These are phyloP conservation scores for Sorghum bicolor DNA, from an alignment of 176 grass and related monocot genomes.

Conservation along the genomic window DNA sequence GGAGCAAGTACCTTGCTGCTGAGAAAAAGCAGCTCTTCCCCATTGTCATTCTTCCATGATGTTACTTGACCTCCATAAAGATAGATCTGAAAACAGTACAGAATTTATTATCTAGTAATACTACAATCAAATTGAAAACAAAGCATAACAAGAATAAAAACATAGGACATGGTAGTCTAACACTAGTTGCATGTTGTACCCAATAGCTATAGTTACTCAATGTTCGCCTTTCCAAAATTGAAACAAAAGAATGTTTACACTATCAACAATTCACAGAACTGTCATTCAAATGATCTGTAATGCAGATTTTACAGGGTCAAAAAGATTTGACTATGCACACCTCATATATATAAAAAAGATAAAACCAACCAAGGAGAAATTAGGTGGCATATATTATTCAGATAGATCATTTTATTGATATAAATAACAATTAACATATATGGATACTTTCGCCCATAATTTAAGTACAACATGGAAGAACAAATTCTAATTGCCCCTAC, in stretches of 20 bases:
- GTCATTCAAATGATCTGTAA: not conserved
- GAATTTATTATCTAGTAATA: not conserved
- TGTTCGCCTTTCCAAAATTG: not conserved
- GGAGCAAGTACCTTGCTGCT: constrained; percentile 59
- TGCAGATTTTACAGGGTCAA: not conserved
- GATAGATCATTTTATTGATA: not conserved
- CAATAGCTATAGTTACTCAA: not conserved
- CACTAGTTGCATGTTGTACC: not conserved
- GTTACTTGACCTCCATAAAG: constrained; percentile 80
- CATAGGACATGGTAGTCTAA: not conserved
- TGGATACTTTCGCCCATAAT: not conserved
- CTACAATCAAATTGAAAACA: not conserved
- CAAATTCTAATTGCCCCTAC: not conserved
- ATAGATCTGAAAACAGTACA: constrained; percentile 24
- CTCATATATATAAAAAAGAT: not conserved
- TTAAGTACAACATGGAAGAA: not conserved
- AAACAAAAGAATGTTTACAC: not conserved
- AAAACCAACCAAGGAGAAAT: not conserved
- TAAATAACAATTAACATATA: not conserved
- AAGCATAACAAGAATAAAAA: not conserved
- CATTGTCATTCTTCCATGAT: constrained; percentile 82
- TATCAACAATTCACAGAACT: not conserved
- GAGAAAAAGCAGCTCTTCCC: constrained; percentile 72
- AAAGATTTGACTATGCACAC: not conserved
- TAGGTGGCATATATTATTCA: not conserved